Percentiles rank a stretch among this genome's conserved stretches.
These are phyloP conservation scores for Leccinum boreale DNA, from an alignment of 768 basidiomycete species.

Conservation along the genomic window DNA sequence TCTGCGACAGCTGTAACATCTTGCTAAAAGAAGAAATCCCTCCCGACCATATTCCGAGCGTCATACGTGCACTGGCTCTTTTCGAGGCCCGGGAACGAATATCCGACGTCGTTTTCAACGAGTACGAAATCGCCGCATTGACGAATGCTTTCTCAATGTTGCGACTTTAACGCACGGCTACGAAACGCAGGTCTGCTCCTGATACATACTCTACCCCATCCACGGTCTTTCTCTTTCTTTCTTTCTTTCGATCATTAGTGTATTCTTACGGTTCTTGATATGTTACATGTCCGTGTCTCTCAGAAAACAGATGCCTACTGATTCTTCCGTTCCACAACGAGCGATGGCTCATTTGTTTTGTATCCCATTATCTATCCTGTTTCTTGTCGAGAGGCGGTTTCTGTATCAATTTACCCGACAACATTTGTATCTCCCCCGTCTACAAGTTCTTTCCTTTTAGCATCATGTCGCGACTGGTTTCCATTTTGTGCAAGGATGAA, in stretches of 20 bases:
- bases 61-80: conserved; percentile 20
- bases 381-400: not conserved
- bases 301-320: not conserved
- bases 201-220: not conserved
- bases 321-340: not conserved
- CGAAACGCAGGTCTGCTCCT: not conserved
- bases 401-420: not conserved
- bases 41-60: conserved; percentile 18
- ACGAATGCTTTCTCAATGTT: conserved; percentile 22
- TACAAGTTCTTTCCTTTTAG: not conserved
- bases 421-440: not conserved
- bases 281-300: not conserved
- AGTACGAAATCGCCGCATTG: conserved; percentile 15
- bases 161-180: conserved; percentile 6
- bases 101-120: conserved; percentile 1
- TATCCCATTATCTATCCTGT: not conserved
- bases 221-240: not conserved
- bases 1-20: conserved; percentile 12
- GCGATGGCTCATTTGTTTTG: conserved; percentile 3
- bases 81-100: conserved; percentile 14
- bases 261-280: not conserved
- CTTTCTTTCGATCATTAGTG: not conserved
- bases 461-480: not conserved
- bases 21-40: conserved; percentile 17
- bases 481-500: not conserved